Evolutionary conservation across 2,329 filamentous ascomycete species (phyloP).

Genomic region (Pseudogymnoascus sp.): DNA sequence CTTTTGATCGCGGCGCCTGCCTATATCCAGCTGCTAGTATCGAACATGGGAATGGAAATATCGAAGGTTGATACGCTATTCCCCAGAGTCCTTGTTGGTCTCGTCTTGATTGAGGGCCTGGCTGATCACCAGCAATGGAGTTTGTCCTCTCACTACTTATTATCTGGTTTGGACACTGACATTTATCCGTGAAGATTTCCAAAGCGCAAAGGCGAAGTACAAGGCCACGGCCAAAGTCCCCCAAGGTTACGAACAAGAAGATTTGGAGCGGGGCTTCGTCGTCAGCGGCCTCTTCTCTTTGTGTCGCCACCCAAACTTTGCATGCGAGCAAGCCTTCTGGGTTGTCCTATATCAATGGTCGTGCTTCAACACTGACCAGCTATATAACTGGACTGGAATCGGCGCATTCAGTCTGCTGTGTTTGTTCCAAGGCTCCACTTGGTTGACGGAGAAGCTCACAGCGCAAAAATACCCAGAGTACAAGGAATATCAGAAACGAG

Average conservation of each 20-base stretch:
- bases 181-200: conserved; percentile 50
- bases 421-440: conserved; percentile 84
- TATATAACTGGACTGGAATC: conserved; percentile 70
- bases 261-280: conserved; percentile 85
- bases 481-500: conserved; percentile 69
- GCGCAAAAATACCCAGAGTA: conserved; percentile 84
- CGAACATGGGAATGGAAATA: conserved; percentile 51
- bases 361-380: conserved; percentile 61
- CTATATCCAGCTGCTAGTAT: conserved; percentile 72
- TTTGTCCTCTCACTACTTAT: conserved; percentile 25
- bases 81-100: conserved; percentile 44
- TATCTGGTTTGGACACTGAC: not conserved
- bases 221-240: conserved; percentile 65
- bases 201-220: conserved; percentile 72
- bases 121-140: conserved; percentile 92
- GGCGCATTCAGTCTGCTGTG: conserved; percentile 64
- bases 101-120: conserved; percentile 64
- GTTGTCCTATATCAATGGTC: conserved; percentile 81
- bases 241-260: conserved; percentile 54
- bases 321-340: conserved; percentile 88
- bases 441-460: conserved; percentile 77
- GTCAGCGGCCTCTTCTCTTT: conserved; percentile 78
- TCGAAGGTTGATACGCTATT: conserved; percentile 50
- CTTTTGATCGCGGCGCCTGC: conserved; percentile 71
- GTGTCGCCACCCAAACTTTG: conserved; percentile 91